Conservation (phyloP, 208 protist genomes). For the Acanthamoeba royreba region DNA sequence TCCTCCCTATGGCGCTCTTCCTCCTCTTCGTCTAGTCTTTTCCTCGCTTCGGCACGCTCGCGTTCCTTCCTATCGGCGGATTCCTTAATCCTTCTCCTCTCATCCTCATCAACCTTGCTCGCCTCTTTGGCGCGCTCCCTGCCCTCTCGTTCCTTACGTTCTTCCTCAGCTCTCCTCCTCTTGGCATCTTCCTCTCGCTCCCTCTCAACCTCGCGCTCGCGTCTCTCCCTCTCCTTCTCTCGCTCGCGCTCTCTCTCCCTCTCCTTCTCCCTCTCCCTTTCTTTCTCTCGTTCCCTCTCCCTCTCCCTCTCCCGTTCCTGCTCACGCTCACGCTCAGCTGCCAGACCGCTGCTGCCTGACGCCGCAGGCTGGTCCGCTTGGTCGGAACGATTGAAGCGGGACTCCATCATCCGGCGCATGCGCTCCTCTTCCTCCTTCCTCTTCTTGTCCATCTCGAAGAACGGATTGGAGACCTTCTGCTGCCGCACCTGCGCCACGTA, state of each 20-base stretch:
- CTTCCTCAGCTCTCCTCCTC: background rate
- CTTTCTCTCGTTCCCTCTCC: background rate
- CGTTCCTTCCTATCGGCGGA: background rate
- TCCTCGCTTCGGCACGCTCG: background rate
- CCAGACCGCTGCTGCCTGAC: background rate
- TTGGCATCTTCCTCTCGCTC: background rate
- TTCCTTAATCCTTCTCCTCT: background rate
- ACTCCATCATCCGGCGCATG: conserved; percentile 26
- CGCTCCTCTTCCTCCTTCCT: conserved; percentile 17
- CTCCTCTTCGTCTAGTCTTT: background rate
- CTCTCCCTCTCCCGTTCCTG: background rate
- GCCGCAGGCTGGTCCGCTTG: background rate
- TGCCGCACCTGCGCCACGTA: background rate
- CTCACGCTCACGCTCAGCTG: background rate
- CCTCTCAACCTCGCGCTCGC: background rate
- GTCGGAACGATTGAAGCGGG: background rate
- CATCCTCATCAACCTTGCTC: no score
- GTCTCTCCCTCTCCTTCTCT: background rate
- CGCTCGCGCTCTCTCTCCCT: background rate
- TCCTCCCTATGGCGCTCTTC: background rate
- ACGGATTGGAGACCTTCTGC: conserved; percentile 24
- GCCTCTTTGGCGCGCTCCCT: background rate
- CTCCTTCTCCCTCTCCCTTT: background rate
- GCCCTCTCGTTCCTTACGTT: background rate
- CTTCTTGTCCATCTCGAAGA: conserved; percentile 30